Base-by-base conservation (phyloP, 495 filamentous ascomycete genomes). In the Hyaloscypha finlandica region DNA sequence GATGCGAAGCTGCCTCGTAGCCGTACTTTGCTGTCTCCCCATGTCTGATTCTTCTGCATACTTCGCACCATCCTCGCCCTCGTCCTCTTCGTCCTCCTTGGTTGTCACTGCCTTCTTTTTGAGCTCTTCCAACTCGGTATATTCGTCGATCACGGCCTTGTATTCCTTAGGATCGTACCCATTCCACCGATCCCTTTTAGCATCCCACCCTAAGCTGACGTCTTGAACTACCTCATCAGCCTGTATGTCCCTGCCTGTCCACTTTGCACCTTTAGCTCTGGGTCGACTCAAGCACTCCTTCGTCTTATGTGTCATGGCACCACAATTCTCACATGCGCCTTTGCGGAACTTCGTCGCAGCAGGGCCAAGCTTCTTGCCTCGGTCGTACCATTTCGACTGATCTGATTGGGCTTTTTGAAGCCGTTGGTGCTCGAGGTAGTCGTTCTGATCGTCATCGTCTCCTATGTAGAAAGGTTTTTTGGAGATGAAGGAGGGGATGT, bases 41-140 rank as follows among this genome's bases (percentile, higher is more conserved):
- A 98, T 96, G 74, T 97, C 93, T n/a, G 92, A 92, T 75, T 97
- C 95, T 75, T 96, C 95, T 25, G 94, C 93, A 76, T 97, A 97
- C 71, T 92, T 94, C 63, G 83, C 81, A 30, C 77, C 85, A 14
- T 86, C 81, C 19, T 84, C 85, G 4, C 81, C 85, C 14, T 80
- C 81, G 8, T 84, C 82, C 5, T 81, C 80, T 20, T 84, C 79
- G 22, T 75, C 77, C 11, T 82, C 80, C 1, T 77, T 76, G 32
- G 74, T 73, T 8, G 74, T 69, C 32, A 75, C 70, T 6, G 85
- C 75, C 61, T 81, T 77, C 69, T 82, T 85, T 72, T 96, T 92
- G 63, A 97, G 80, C 70, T 89, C 86, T 74, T 98, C 95, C 72
- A 97, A 75, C 72, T 93, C 86, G 67, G 95, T 85, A 75, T 92